Percentiles rank a stretch among this genome's conserved stretches.
Evolutionary conservation across 2,329 filamentous ascomycete species (phyloP).

Genomic region (Diaporthe vaccinii): DNA sequence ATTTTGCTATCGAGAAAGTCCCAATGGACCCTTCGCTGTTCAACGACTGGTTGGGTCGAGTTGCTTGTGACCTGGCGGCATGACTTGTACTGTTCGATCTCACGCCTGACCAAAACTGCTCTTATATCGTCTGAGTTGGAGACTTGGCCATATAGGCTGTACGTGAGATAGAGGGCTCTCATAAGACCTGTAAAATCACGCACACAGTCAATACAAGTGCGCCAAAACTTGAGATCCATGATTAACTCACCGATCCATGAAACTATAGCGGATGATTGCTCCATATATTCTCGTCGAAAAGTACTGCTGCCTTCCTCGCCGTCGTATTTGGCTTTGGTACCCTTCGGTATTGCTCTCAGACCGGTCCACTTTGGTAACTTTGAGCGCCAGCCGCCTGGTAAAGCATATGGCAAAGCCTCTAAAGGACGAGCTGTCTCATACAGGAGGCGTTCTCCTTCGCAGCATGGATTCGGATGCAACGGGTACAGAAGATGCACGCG

Average conservation of each 20-base stretch:
- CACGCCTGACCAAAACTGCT: background rate
- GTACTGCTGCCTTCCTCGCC: background rate
- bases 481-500: background rate
- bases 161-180: background rate
- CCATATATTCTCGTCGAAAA: background rate
- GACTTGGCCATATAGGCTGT: background rate
- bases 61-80: background rate
- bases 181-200: background rate
- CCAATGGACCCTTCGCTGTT: background rate
- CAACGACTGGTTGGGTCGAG: background rate
- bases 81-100: background rate
- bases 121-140: background rate
- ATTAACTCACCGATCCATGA: background rate
- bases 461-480: background rate
- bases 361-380: background rate
- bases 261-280: background rate
- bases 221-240: background rate
- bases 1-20: background rate
- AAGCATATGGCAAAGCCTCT: background rate
- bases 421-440: background rate
- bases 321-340: background rate
- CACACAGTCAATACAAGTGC: background rate
- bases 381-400: background rate
- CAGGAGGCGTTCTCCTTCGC: background rate
- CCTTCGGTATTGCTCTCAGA: background rate